A percentile compares a stretch with the other conserved stretches of the same genome.
Conservation (phyloP, 2,329 filamentous ascomycete species). For the Exophiala sideris region DNA sequence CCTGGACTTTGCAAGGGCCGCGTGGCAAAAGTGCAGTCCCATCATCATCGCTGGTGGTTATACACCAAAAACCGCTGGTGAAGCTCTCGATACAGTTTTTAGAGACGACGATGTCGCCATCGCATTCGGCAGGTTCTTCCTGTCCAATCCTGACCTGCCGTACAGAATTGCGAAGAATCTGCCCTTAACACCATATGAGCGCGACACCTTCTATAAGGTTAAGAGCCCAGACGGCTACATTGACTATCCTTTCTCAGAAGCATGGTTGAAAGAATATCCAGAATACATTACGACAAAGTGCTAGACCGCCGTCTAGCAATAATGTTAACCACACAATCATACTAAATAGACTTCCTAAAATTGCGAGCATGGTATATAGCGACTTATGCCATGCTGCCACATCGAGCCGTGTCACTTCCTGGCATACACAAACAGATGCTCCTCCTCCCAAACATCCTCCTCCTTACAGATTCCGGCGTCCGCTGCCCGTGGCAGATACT, state of each 20-base stretch:
- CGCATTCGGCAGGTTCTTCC: conserved; percentile 42
- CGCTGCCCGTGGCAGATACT: too few species aligned
- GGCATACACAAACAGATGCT: too few species aligned
- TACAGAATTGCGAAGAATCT: conserved; percentile 41
- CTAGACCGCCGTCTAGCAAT: too few species aligned
- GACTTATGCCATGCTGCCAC: too few species aligned
- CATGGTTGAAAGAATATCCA: too few species aligned
- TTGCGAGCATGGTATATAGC: too few species aligned
- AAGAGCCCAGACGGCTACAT: conserved; percentile 40
- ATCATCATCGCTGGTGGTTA: conserved; percentile 53
- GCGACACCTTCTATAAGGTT: conserved; percentile 40
- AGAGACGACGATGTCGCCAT: conserved; percentile 34
- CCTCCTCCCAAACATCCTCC: too few species aligned
- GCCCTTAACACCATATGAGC: conserved; percentile 37
- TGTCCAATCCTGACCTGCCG: conserved; percentile 46
- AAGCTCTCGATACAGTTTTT: conserved; percentile 36
- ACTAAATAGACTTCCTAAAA: too few species aligned
- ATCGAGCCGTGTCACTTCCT: too few species aligned
- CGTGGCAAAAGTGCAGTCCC: conserved; percentile 35
- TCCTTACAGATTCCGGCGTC: too few species aligned
- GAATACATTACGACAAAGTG: too few species aligned
- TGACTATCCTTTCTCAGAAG: conserved; percentile 30
- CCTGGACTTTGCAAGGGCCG: conserved; percentile 45
- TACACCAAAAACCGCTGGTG: conserved; percentile 38
- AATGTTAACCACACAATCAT: too few species aligned